A percentile compares a stretch with the other conserved stretches of the same genome.
Conservation (phyloP, 148 eudicot species). For the Nepenthes gracilis region DNA sequence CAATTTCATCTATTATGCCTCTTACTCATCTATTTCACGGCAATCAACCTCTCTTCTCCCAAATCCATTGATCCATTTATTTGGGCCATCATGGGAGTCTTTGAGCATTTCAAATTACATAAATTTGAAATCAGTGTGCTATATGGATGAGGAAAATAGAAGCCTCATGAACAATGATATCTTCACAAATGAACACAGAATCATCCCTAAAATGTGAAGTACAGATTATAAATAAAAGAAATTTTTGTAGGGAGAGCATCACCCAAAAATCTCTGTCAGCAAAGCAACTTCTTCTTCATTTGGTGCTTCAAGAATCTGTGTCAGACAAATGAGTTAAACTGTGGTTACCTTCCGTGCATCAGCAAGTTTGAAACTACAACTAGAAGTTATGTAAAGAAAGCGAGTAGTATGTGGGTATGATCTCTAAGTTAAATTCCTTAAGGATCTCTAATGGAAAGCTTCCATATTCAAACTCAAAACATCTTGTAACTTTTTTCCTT, state of each 20-base stretch:
- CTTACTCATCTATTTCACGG: no score
- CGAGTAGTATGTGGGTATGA: background rate
- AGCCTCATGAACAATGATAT: background rate
- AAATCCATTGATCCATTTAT: no score
- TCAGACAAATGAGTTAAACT: slow-evolving; percentile 26
- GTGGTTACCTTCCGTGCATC: slow-evolving; percentile 17
- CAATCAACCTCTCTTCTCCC: no score
- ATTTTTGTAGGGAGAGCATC: slow-evolving; percentile 6
- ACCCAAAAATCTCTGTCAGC: slow-evolving; percentile 53
- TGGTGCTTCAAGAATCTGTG: slow-evolving; percentile 68
- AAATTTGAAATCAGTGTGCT: background rate
- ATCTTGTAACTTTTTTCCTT: no score
- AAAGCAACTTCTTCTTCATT: slow-evolving; percentile 55
- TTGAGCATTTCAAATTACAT: no score
- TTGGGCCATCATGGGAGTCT: no score
- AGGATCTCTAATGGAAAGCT: no score
- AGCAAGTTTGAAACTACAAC: slow-evolving; percentile 12
- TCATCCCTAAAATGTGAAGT: background rate
- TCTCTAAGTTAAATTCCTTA: no score
- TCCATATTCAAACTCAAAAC: no score
- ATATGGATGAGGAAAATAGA: background rate
- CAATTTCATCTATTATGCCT: no score
- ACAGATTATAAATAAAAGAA: no score
- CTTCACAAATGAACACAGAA: background rate
- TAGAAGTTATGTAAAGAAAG: background rate